phyloP scores from a whole-genome alignment of 1,139 yeast genomes.

The Sugiyamaella castrensis region DNA sequence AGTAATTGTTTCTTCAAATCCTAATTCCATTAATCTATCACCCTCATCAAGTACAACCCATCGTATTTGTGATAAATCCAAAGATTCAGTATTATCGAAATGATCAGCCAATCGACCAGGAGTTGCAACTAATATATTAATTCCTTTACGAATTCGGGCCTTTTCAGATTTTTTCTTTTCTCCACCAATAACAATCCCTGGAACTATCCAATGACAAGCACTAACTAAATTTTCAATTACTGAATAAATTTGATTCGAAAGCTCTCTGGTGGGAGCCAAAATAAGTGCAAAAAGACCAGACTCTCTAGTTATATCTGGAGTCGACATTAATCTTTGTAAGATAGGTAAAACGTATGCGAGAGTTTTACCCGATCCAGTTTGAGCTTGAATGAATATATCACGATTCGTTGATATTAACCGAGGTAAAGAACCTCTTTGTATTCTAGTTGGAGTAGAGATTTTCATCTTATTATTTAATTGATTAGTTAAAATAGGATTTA shows the following conservation, averaged over 20 bases:
- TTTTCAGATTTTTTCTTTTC: conserved; percentile 91
- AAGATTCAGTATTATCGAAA: conserved; percentile 76
- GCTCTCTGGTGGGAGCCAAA: conserved; percentile 88
- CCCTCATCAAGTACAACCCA: conserved; percentile 94
- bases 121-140: conserved; percentile 82
- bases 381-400: conserved; percentile 87
- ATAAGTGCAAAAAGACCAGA: conserved; percentile 86
- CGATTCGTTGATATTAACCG: conserved; percentile 48
- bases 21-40: conserved; percentile 89
- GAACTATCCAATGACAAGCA: conserved; percentile 77
- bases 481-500: conserved; percentile 51
- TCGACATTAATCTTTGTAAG: conserved; percentile 62
- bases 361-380: conserved; percentile 95
- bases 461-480: conserved; percentile 60
- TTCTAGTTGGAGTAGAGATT: conserved; percentile 73
- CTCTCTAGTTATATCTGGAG: conserved; percentile 55
- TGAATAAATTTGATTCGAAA: conserved; percentile 86
- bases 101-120: conserved; percentile 94
- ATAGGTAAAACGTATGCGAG: conserved; percentile 82
- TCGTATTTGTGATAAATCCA: conserved; percentile 69
- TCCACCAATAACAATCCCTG: conserved; percentile 93
- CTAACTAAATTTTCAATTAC: conserved; percentile 65
- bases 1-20: conserved; percentile 89
- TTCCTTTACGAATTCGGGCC: conserved; percentile 86
- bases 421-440: conserved; percentile 84